A percentile compares a stretch with the other conserved stretches of the same genome.
Evolutionary conservation across 805 yeast species (phyloP).

Genomic region (Tetrapisispora nanseiensis): DNA sequence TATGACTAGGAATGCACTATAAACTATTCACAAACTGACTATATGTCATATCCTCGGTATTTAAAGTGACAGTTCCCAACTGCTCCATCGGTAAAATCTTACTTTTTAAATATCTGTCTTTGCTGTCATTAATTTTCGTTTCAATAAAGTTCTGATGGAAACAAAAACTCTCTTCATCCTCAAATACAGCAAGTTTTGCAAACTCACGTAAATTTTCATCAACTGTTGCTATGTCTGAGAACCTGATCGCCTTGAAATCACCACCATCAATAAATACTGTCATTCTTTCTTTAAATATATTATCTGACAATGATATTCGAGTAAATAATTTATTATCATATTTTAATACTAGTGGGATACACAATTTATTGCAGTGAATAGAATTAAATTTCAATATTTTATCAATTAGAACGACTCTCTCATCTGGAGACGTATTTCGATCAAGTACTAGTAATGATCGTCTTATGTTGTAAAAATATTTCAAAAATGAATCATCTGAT

Average conservation of each 20-base stretch:
- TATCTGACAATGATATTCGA: background rate
- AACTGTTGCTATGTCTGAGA: background rate
- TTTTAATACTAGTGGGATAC: background rate
- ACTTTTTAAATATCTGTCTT: slow-evolving; percentile 15
- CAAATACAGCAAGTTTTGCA: background rate
- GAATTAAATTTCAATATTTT: slow-evolving; percentile 5
- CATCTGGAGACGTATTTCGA: slow-evolving; percentile 17
- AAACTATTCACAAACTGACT: slow-evolving; percentile 1
- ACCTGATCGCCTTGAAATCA: slow-evolving; percentile 10
- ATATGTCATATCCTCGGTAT: slow-evolving; percentile 12
- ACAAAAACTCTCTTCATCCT: slow-evolving; percentile 1
- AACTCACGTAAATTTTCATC: background rate
- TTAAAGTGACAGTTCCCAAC: slow-evolving; percentile 1
- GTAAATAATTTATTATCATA: background rate
- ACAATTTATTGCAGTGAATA: background rate
- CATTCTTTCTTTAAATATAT: background rate
- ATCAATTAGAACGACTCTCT: slow-evolving; percentile 10
- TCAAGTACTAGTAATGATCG: slow-evolving; percentile 10
- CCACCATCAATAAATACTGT: slow-evolving; percentile 14
- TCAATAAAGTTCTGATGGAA: slow-evolving; percentile 8
- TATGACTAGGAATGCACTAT: too few relatives aligned
- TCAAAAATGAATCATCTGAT: background rate
- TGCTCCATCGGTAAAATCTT: slow-evolving; percentile 7
- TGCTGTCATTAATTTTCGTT: slow-evolving; percentile 10
- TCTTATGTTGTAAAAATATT: slow-evolving; percentile 8